Percentiles rank a stretch among this genome's conserved stretches.
Conservation (phyloP, 306 rosid species). For the Quercus variabilis region DNA sequence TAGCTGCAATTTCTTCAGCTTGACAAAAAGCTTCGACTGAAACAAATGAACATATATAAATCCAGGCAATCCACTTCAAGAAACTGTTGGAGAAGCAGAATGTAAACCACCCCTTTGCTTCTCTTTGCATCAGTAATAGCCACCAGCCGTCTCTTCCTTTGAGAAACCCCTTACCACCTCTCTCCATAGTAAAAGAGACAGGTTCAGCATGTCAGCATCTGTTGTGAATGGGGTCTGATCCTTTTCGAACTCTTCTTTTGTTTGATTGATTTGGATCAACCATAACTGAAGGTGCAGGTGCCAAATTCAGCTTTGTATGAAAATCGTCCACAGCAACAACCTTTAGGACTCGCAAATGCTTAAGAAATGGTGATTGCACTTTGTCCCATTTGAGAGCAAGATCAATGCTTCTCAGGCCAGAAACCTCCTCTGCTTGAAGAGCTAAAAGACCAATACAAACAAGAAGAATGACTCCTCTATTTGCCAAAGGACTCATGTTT, state of each 20-base stretch:
- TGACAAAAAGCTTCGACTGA: conserved; percentile 23
- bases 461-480: conserved; percentile 40
- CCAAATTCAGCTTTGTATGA: conserved; percentile 46
- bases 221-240: conserved; percentile 96
- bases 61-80: conserved; percentile 24
- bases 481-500: conserved; percentile 55
- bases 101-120: conserved; percentile 35
- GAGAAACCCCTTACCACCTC: conserved; percentile 18
- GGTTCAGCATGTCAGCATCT: conserved; percentile 49
- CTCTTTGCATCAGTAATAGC: conserved; percentile 21
- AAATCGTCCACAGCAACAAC: conserved; percentile 48
- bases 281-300: conserved; percentile 64
- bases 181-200: conserved; percentile 16
- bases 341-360: conserved; percentile 43
- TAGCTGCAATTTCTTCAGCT: conserved; percentile 40
- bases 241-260: conserved; percentile 66
- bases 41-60: conserved; percentile 17
- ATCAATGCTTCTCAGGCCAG: conserved; percentile 60
- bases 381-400: conserved; percentile 66
- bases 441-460: conserved; percentile 58
- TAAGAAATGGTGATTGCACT: conserved; percentile 31
- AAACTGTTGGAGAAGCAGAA: conserved; percentile 16
- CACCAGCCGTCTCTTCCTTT: conserved; percentile 17
- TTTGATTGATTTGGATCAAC: conserved; percentile 69
- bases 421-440: conserved; percentile 52